Evolutionary conservation across 805 yeast species (phyloP).

Genomic region (Candida endomychidarum): DNA sequence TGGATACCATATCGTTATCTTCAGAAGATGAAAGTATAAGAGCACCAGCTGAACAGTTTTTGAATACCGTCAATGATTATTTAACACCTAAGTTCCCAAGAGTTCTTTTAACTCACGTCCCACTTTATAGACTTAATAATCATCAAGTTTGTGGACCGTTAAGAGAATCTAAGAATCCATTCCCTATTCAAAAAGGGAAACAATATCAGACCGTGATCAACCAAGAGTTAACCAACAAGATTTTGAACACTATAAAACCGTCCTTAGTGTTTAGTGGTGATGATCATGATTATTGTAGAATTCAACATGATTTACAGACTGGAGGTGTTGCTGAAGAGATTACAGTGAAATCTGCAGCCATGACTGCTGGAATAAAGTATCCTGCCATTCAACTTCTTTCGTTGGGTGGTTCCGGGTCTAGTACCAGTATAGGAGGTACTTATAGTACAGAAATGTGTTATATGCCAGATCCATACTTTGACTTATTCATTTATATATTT

Average conservation of each 20-base stretch:
- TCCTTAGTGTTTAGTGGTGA: conserved; percentile 81
- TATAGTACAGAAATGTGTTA: conserved; percentile 51
- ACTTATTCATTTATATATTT: conserved; percentile 35
- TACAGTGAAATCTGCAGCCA: conserved; percentile 39
- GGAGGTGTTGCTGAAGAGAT: conserved; percentile 26
- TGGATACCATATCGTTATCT: conserved; percentile 77
- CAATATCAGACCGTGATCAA: conserved; percentile 89
- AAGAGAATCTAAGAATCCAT: conserved; percentile 63
- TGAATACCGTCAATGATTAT: conserved; percentile 34
- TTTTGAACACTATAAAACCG: conserved; percentile 64
- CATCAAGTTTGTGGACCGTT: conserved; percentile 69
- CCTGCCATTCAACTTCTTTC: conserved; percentile 45
- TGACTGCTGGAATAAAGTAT: conserved; percentile 41
- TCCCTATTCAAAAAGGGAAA: conserved; percentile 71
- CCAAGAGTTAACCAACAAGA: conserved; percentile 52
- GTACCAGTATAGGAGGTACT: conserved; percentile 18
- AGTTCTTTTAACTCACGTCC: conserved; percentile 82
- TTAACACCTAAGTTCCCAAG: conserved; percentile 48
- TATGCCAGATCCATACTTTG: conserved; percentile 54
- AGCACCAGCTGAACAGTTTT: conserved; percentile 54
- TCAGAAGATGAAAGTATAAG: conserved; percentile 51
- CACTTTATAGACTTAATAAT: conserved; percentile 69
- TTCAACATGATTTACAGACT: conserved; percentile 46
- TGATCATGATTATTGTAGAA: conserved; percentile 94
- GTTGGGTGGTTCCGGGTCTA: conserved; percentile 38